Evolutionary conservation across 1,284 basidiomycete species (phyloP), one percentile per base, ranked within the genome.

Genomic region (Microbotryum scabiosae): DNA sequence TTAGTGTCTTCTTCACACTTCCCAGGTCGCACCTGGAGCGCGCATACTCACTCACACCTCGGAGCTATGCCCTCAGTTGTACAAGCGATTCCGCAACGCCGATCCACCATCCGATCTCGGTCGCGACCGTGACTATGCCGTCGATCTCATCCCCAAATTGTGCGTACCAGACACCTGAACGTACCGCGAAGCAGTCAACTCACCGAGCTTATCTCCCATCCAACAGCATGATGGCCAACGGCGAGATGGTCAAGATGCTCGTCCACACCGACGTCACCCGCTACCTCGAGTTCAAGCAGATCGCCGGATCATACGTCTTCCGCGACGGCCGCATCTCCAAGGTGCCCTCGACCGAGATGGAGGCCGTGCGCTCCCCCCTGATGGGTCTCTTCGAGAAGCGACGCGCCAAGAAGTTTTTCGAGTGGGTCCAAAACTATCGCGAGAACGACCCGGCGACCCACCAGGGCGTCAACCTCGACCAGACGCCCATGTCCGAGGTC

Each of bases 251-350:
- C 62, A 88, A 88, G 77, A 98, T 99, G 77, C 86, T 99, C 66
- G 93, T 98, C 52, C 94, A 98, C 81, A 98, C 96, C 70, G 93
- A 98, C 75, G 96, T 99, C 66, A 96, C 90, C 43, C 86, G 93
- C 65, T 99, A 99, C 79, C 87, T 99, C 74, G 96, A 98, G 77
- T 98, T 98, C 82, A 98, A 98, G 82, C 94, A 97, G 80, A 97
- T 99, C 76, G 91, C 96, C 2, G 96, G 94, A 58, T 93, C 89
- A 73, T 98, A 88, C 76, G 96, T 99, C 63, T 97, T 93, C 77
- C 87, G 94, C 57, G 96, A 98, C 77, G 90, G 91, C 63, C 88
- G 79, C 78, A 97, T 99, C 77, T 92, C 90, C 65, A 99, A 99
- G 78, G 96, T 99, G 14, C 96, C 96, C 32, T 88, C 88, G 72